Conservation (phyloP, 352 stramenopile species). For the Phytopythium helicoides region DNA sequence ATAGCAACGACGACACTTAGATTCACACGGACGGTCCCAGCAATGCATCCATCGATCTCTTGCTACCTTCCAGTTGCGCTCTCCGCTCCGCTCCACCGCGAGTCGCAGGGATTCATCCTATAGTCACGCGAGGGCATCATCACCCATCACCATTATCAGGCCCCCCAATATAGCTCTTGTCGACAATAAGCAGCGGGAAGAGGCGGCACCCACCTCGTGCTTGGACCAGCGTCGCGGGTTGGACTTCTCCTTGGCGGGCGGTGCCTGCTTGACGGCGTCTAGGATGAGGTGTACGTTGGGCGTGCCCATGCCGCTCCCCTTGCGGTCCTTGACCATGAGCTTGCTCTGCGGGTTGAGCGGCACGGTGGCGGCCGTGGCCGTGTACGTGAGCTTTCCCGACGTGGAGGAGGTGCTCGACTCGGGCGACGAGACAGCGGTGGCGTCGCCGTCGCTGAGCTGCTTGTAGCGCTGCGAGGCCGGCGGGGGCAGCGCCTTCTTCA, state of each 20-base stretch:
- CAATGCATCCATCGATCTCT: neutral
- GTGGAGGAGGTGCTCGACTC: constrained; percentile 13
- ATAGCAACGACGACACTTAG: neutral
- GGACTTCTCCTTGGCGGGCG: constrained; percentile 82
- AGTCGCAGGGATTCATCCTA: constrained; percentile 79
- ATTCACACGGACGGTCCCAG: neutral
- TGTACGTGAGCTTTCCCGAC: constrained; percentile 24
- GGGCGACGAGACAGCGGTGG: constrained; percentile 6
- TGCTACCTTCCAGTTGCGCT: constrained; percentile 85
- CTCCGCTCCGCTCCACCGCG: constrained; percentile 81
- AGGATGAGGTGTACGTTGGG: constrained; percentile 67
- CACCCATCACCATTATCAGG: neutral
- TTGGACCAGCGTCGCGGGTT: constrained; percentile 85
- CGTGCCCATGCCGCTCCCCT: constrained; percentile 67
- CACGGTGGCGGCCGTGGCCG: constrained; percentile 13
- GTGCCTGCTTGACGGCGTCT: constrained; percentile 74
- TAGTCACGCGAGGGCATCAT: neutral
- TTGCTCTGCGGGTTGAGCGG: constrained; percentile 28
- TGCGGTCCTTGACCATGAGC: constrained; percentile 77
- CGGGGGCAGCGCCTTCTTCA: constrained; percentile 70
- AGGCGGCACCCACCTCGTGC: constrained; percentile 39
- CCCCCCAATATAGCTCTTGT: neutral
- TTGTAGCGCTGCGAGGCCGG: constrained; percentile 72
- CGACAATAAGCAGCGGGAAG: too few species aligned
- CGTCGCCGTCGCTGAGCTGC: constrained; percentile 24